Evolutionary conservation across 192 early-diverging fungal species (phyloP).

Genomic region (Glomus cerebriforme): DNA sequence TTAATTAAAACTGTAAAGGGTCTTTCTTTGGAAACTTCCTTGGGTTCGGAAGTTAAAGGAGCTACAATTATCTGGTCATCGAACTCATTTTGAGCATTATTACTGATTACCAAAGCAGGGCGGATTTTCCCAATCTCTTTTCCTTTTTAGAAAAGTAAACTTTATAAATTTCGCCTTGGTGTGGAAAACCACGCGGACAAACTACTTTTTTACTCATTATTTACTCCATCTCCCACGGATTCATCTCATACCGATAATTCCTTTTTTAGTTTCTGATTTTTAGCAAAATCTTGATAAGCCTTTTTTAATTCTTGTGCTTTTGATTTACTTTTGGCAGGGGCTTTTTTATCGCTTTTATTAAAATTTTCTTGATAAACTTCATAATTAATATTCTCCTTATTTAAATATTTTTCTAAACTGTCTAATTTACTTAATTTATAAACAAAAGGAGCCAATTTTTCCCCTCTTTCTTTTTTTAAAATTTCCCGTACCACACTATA

Average conservation of each 20-base stretch:
- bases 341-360: no score
- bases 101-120: not conserved
- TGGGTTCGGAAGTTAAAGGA: not conserved
- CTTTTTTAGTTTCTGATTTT: not conserved
- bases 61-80: not conserved
- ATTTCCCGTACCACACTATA: not conserved
- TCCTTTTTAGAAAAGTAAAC: slow-evolving; percentile 12
- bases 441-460: slow-evolving; percentile 3
- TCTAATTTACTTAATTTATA: slow-evolving; percentile 4
- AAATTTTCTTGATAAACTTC: no score
- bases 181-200: not conserved
- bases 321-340: no score
- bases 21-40: not conserved
- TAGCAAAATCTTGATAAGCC: not conserved
- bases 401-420: not conserved
- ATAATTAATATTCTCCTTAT: not conserved
- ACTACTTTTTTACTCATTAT: slow-evolving; percentile 8
- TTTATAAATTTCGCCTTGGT: slow-evolving; percentile 5
- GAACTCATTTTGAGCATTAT: slow-evolving; percentile 3
- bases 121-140: slow-evolving; percentile 14
- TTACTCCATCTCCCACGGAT: not conserved
- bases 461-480: not conserved
- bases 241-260: not conserved
- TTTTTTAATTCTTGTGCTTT: no score
- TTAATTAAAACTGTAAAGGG: slow-evolving; percentile 2